These are phyloP conservation scores for Amanita muscaria DNA, from an alignment of 768 basidiomycete genomes.

Conservation along the genomic window DNA sequence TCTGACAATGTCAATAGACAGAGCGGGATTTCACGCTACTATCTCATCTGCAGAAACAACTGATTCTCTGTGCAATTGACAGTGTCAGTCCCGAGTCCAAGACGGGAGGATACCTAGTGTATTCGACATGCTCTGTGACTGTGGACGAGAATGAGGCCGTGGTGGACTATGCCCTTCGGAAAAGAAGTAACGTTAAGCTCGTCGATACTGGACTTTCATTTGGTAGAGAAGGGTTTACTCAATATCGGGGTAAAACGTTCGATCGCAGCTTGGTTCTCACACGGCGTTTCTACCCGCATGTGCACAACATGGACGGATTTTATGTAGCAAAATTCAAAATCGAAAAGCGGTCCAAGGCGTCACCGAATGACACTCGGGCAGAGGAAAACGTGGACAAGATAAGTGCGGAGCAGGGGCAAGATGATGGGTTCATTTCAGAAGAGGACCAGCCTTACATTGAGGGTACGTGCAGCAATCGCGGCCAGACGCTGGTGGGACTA, in stretches of 20 bases:
- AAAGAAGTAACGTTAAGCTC: conserved; percentile 86
- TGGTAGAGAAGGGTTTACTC: conserved; percentile 85
- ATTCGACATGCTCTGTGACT: conserved; percentile 97
- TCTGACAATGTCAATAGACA: conserved; percentile 41
- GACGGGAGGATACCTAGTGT: conserved; percentile 90
- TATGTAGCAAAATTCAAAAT: conserved; percentile 98
- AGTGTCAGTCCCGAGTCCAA: conserved; percentile 84
- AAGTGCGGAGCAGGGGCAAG: conserved; percentile 27
- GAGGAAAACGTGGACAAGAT: conserved; percentile 21
- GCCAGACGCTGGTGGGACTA: background rate
- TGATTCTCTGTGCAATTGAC: conserved; percentile 97
- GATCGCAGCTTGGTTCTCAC: conserved; percentile 72
- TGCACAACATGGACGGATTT: conserved; percentile 99
- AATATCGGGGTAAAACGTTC: conserved; percentile 88
- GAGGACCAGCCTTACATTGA: conserved; percentile 74
- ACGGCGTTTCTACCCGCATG: conserved; percentile 89
- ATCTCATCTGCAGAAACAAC: conserved; percentile 96
- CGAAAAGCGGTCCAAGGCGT: conserved; percentile 59
- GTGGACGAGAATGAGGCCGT: conserved; percentile 98
- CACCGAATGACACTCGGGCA: conserved; percentile 21
- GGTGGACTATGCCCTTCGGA: conserved; percentile 93
- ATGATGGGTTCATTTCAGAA: conserved; percentile 59
- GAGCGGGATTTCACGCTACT: conserved; percentile 93
- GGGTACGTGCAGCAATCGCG: conserved; percentile 40
- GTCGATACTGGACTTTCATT: conserved; percentile 92